These are phyloP conservation scores for Amyloporia xantha DNA, from an alignment of 768 basidiomycete species.

Conservation along the genomic window DNA sequence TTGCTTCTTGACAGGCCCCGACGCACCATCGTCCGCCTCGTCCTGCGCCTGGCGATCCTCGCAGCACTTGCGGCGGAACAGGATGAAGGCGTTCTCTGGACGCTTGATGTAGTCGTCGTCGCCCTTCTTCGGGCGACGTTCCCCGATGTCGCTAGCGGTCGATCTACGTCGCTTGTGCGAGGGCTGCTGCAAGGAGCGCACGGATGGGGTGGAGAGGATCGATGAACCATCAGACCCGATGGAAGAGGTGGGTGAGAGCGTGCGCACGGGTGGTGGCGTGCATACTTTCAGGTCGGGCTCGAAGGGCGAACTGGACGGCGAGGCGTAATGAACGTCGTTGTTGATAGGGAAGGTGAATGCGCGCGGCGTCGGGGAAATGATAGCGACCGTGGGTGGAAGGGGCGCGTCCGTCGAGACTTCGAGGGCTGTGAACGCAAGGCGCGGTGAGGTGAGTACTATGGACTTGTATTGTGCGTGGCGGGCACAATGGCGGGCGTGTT, in stretches of 20 bases:
- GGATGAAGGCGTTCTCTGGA: slow-evolving; percentile 80
- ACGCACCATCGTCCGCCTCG: slow-evolving; percentile 26
- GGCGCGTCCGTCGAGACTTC: slow-evolving; percentile 64
- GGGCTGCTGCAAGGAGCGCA: slow-evolving; percentile 25
- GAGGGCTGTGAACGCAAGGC: slow-evolving; percentile 46
- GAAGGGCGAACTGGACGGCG: slow-evolving; percentile 65
- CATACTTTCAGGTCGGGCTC: slow-evolving; percentile 57
- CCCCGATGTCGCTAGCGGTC: slow-evolving; percentile 27
- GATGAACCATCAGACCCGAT: slow-evolving; percentile 35
- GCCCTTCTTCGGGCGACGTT: slow-evolving; percentile 48
- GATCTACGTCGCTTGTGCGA: slow-evolving; percentile 30
- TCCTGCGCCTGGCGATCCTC: slow-evolving; percentile 60
- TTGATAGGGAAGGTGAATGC: slow-evolving; percentile 55
- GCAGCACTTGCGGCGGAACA: slow-evolving; percentile 75
- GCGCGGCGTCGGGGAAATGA: slow-evolving; percentile 62
- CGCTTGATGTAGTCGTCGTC: slow-evolving; percentile 82
- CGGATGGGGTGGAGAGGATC: slow-evolving; percentile 24
- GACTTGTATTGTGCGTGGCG: slow-evolving; percentile 4
- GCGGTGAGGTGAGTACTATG: neutral
- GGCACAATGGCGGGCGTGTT: neutral
- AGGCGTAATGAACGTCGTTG: slow-evolving; percentile 47
- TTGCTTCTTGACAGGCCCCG: slow-evolving; percentile 55
- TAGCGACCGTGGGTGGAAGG: slow-evolving; percentile 48
- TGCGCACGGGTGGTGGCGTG: slow-evolving; percentile 40
- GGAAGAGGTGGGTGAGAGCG: slow-evolving; percentile 35